Evolutionary conservation across 192 early-diverging fungal genomes (phyloP).

Genomic region (Funneliformis geosporum): DNA sequence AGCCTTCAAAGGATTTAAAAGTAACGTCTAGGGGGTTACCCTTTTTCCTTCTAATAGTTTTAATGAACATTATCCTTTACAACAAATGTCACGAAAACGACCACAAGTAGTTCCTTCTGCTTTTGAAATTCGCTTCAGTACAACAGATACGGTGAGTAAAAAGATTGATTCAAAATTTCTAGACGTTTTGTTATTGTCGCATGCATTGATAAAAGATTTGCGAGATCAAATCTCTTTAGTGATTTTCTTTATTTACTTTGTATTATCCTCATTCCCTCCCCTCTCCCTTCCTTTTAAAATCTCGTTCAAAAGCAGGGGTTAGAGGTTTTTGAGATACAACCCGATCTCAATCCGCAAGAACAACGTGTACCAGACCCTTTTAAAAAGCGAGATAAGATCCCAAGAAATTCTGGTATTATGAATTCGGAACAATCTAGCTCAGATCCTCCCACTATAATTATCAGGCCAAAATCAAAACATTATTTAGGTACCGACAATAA

Average conservation of each 20-base stretch:
- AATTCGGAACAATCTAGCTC: neutral
- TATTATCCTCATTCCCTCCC: too few relatives aligned
- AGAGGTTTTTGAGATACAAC: conserved; percentile 14
- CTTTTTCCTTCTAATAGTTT: neutral
- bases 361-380: conserved; percentile 21
- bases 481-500: too few relatives aligned
- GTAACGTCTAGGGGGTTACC: too few relatives aligned
- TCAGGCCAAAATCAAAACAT: too few relatives aligned
- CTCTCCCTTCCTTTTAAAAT: neutral
- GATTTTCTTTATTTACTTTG: neutral
- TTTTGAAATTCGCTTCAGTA: conserved; percentile 32
- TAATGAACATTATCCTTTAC: neutral
- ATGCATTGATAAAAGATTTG: neutral
- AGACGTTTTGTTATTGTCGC: neutral
- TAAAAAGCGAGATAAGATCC: conserved; percentile 29
- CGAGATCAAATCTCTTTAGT: neutral
- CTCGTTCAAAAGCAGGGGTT: neutral
- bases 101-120: neutral
- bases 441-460: too few relatives aligned
- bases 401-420: conserved; percentile 21
- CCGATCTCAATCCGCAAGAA: neutral
- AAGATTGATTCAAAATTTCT: too few relatives aligned
- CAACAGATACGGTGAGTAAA: conserved; percentile 17
- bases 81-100: neutral
- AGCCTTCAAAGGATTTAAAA: neutral